These are phyloP conservation scores for Beauveria scarabaeidicola DNA, from an alignment of 2,329 filamentous ascomycete genomes.

Conservation along the genomic window DNA sequence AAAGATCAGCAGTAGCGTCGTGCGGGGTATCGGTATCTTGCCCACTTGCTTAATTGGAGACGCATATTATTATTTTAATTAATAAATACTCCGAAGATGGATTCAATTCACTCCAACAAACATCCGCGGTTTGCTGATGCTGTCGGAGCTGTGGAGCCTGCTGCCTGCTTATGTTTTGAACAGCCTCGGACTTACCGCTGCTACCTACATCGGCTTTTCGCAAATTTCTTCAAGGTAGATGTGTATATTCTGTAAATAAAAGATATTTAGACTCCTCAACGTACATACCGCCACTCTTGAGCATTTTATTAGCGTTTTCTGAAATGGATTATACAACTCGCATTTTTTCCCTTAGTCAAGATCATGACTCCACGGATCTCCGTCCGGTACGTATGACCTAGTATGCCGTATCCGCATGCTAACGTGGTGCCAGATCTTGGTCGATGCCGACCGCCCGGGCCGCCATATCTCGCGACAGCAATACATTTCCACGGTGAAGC, in stretches of 20 bases:
- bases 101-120: no score
- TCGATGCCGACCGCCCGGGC: not conserved
- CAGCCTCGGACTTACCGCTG: not conserved
- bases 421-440: not conserved
- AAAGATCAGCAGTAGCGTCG: not conserved
- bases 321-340: slow-evolving; percentile 1
- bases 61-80: not conserved
- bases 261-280: no score
- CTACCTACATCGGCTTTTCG: not conserved
- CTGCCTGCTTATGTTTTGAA: not conserved
- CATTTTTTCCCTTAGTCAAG: not conserved
- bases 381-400: not conserved
- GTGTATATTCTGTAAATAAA: no score
- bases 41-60: not conserved
- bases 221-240: no score
- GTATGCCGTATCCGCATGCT: not conserved
- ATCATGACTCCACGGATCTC: not conserved
- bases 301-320: no score
- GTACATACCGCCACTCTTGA: no score
- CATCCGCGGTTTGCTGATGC: no score
- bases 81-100: no score
- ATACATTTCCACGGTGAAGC: not conserved
- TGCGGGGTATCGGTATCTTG: not conserved
- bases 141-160: no score
- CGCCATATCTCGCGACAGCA: not conserved